Conservation (phyloP, 1,139 yeast species). For the Taphrina deformans region DNA sequence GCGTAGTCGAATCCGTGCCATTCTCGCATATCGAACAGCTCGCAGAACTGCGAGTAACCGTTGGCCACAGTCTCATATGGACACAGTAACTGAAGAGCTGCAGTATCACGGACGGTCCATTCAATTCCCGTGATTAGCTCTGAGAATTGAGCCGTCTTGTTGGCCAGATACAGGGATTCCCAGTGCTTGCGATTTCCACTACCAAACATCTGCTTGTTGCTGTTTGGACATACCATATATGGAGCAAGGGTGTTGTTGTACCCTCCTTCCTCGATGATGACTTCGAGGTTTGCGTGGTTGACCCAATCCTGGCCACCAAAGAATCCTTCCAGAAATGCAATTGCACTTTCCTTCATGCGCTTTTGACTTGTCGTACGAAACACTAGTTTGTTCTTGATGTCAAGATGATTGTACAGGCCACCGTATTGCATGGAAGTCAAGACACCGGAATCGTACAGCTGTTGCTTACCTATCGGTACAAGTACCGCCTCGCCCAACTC, state of each 20-base stretch:
- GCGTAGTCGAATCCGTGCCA: conserved; percentile 55
- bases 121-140: conserved; percentile 58
- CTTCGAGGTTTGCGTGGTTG: conserved; percentile 27
- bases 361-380: conserved; percentile 30
- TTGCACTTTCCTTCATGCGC: conserved; percentile 28
- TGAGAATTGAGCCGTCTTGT: conserved; percentile 74
- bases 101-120: conserved; percentile 40
- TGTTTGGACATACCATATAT: conserved; percentile 21
- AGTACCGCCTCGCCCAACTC: conserved; percentile 29
- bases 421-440: conserved; percentile 24
- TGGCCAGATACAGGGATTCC: conserved; percentile 38
- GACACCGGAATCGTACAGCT: conserved; percentile 29
- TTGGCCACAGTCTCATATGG: conserved; percentile 55
- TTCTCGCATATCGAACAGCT: conserved; percentile 53
- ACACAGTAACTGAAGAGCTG: conserved; percentile 50
- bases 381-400: conserved; percentile 15
- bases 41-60: conserved; percentile 54
- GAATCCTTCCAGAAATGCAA: conserved; percentile 30
- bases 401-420: conserved; percentile 9
- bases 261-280: conserved; percentile 20
- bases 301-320: conserved; percentile 22
- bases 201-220: conserved; percentile 17
- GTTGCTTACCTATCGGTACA: conserved; percentile 32
- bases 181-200: conserved; percentile 12
- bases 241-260: conserved; percentile 32